Evolutionary conservation across 345 rosid species (phyloP), one percentile per base, ranked within the genome.

Genomic region (Turnera subulata): DNA sequence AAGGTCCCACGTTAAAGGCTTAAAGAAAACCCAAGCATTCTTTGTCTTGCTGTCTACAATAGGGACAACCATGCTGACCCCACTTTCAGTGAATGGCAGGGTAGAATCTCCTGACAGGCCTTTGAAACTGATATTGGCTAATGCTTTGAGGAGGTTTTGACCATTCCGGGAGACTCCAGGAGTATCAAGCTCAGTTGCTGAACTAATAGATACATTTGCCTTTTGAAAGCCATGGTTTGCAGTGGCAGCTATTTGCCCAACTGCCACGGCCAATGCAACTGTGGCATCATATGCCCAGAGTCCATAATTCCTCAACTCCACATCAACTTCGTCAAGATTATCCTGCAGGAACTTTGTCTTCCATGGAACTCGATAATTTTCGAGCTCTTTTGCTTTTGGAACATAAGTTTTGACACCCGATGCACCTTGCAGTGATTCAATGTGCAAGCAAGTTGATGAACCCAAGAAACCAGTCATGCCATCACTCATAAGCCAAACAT

Each of bases 11-110:
- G n/a, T n/a, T n/a, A n/a, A n/a, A n/a, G n/a, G n/a, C n/a, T n/a
- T n/a, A n/a, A n/a, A n/a, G n/a, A n/a, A n/a, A n/a, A n/a, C n/a
- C n/a, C n/a, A n/a, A n/a, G n/a, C n/a, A n/a, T n/a, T n/a, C n/a
- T n/a, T n/a, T n/a, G n/a, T 55, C 20, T 58, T 26, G 10, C 67
- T 57, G 23, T 78, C 76, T 58, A 40, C 78, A 10, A 80, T 45
- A 0, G 83, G 84, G 15, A 91, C 94, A 1, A 85, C 1, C 96
- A 88, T 91, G 9, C 79, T 56, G 9, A 88, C 89, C 9, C 94
- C 91, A 0, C 91, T 77, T 39, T 85, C 84, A 6, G 86, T 66
- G 67, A 63, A 91, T 0, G 96, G 97, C 44, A 85, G 24, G 1
- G 94, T 80, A 57, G 85, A 91, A 26, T 91, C 53, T n/a, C n/a